phyloP scores from a whole-genome alignment of 2,329 filamentous ascomycete species.

The Xylaria sp. region DNA sequence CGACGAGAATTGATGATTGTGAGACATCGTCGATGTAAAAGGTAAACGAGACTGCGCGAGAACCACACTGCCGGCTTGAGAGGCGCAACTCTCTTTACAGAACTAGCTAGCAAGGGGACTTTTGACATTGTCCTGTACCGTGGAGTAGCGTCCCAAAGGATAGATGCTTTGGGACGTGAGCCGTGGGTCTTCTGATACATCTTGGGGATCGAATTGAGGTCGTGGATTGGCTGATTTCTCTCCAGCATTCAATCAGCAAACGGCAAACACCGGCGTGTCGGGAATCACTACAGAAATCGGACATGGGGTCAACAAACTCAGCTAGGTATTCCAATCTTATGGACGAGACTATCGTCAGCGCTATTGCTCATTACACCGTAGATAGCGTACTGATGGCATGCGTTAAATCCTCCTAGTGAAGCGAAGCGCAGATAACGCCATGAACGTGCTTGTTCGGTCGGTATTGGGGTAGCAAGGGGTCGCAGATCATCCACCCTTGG shows the following conservation, averaged over 20 bases:
- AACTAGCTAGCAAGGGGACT: slow-evolving; percentile 6
- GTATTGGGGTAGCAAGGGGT: slow-evolving; percentile 28
- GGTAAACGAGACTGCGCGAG: neutral
- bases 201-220: slow-evolving; percentile 12
- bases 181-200: slow-evolving; percentile 17
- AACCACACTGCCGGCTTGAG: slow-evolving; percentile 14
- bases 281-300: slow-evolving; percentile 14
- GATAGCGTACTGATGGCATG: slow-evolving; percentile 15
- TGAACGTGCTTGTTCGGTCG: slow-evolving; percentile 11
- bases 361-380: slow-evolving; percentile 23
- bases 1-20: slow-evolving; percentile 7
- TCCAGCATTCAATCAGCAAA: slow-evolving; percentile 9
- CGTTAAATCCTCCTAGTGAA: slow-evolving; percentile 23
- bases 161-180: slow-evolving; percentile 2
- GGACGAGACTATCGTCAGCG: slow-evolving; percentile 28
- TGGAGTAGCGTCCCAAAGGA: slow-evolving; percentile 21
- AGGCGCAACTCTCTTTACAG: slow-evolving; percentile 9
- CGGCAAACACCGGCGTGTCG: slow-evolving; percentile 19
- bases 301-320: slow-evolving; percentile 5
- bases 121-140: slow-evolving; percentile 13
- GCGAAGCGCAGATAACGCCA: slow-evolving; percentile 15
- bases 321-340: slow-evolving; percentile 2
- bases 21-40: slow-evolving; percentile 1
- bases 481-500: slow-evolving; percentile 37
- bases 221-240: slow-evolving; percentile 11